Conservation (phyloP, 192 early-diverging fungal genomes). For the Fimicolochytrium jonesii region DNA sequence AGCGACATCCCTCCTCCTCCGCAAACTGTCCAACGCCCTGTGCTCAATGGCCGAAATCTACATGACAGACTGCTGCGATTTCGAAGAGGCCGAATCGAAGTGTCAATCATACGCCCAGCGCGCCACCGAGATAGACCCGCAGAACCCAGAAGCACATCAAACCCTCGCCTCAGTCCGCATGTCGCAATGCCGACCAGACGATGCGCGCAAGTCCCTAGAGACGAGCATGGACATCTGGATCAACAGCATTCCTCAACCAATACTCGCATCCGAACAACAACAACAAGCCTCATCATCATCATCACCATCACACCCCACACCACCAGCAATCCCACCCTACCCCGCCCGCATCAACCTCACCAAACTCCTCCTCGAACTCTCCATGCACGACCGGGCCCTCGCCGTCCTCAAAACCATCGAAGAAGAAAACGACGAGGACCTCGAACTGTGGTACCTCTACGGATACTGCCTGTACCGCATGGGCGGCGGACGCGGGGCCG, state of each 20-base stretch:
- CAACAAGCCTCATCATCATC: neutral
- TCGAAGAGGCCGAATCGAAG: slow-evolving; percentile 79
- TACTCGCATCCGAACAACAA: no score
- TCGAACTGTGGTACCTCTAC: slow-evolving; percentile 93
- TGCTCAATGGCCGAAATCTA: slow-evolving; percentile 97
- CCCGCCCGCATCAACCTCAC: slow-evolving; percentile 77
- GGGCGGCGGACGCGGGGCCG: slow-evolving; percentile 41
- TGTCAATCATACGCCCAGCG: slow-evolving; percentile 71
- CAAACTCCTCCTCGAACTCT: slow-evolving; percentile 84
- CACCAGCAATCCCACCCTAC: slow-evolving; percentile 60
- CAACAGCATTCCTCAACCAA: no score
- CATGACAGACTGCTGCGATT: slow-evolving; percentile 97
- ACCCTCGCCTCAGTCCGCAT: slow-evolving; percentile 85
- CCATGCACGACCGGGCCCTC: slow-evolving; percentile 72
- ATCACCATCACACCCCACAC: neutral
- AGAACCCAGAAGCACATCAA: slow-evolving; percentile 80
- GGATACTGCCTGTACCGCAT: slow-evolving; percentile 87
- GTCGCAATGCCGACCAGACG: slow-evolving; percentile 75
- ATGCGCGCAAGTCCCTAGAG: slow-evolving; percentile 66
- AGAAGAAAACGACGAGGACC: slow-evolving; percentile 88
- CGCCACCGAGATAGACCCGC: slow-evolving; percentile 65
- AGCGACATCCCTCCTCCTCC: slow-evolving; percentile 41
- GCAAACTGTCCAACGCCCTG: slow-evolving; percentile 77
- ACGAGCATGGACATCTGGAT: slow-evolving; percentile 69
- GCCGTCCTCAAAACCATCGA: slow-evolving; percentile 72